phyloP scores from a whole-genome alignment of 2,329 filamentous ascomycete species.

The Didymella exigua region DNA sequence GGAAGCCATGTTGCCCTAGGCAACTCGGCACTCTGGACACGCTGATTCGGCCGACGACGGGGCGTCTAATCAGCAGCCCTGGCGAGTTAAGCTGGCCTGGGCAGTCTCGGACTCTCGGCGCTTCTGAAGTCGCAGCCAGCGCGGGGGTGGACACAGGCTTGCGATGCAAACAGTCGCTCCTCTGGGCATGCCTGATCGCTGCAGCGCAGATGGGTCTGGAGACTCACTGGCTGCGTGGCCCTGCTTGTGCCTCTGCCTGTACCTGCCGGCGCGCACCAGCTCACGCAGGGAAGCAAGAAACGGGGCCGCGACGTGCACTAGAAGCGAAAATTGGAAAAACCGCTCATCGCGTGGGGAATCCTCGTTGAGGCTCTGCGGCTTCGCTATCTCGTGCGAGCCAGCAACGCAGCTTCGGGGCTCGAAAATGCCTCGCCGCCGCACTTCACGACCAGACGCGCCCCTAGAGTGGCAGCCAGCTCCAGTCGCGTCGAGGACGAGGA shows the following conservation, averaged over 20 bases:
- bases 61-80: slow-evolving; percentile 13
- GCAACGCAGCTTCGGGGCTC: slow-evolving; percentile 3
- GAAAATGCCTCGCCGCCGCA: slow-evolving; percentile 20
- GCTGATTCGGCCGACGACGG: slow-evolving; percentile 16
- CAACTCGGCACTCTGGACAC: slow-evolving; percentile 17
- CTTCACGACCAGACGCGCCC: slow-evolving; percentile 15
- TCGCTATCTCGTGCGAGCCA: slow-evolving; percentile 18
- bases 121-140: slow-evolving; percentile 14
- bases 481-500: slow-evolving; percentile 21
- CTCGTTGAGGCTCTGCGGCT: slow-evolving; percentile 21
- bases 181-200: slow-evolving; percentile 16
- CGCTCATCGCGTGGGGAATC: slow-evolving; percentile 20
- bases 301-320: slow-evolving; percentile 12
- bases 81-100: neutral
- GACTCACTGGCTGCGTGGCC: no score
- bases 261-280: neutral
- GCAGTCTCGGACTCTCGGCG: slow-evolving; percentile 15
- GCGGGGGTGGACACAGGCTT: slow-evolving; percentile 20
- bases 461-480: neutral
- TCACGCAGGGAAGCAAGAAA: slow-evolving; percentile 11
- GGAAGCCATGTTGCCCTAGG: slow-evolving; percentile 19
- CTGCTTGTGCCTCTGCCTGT: no score
- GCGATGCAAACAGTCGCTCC: slow-evolving; percentile 20
- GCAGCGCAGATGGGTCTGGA: slow-evolving; percentile 14
- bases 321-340: slow-evolving; percentile 16